Conservation (phyloP, 2,329 filamentous ascomycete genomes). For the Sclerotiophoma versabilis region DNA sequence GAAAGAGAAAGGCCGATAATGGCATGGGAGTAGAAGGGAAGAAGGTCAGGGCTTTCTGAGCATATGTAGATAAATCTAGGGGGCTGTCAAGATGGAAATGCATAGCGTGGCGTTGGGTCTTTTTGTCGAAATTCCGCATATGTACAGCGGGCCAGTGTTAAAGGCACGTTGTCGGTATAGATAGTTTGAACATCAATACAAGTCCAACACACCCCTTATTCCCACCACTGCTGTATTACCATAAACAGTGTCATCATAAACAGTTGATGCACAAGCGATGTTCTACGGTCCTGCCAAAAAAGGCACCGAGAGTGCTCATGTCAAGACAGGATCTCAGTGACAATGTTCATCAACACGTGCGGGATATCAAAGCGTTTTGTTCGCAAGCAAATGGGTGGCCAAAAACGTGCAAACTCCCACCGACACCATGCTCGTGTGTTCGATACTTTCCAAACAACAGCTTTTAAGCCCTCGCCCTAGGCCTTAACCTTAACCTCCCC, state of each 20-base stretch:
- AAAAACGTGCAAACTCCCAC: too few species aligned
- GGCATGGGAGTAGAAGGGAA: conserved; percentile 37
- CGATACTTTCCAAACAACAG: too few species aligned
- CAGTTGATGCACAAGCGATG: too few species aligned
- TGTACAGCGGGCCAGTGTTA: not conserved
- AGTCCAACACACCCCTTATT: not conserved
- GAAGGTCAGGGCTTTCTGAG: conserved; percentile 39
- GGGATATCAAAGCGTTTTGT: too few species aligned
- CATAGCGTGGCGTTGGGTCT: conserved; percentile 26
- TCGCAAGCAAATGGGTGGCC: too few species aligned
- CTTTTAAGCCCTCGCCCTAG: conserved; percentile 28
- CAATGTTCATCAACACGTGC: too few species aligned
- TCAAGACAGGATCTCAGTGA: too few species aligned
- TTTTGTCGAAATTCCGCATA: not conserved
- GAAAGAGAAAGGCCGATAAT: conserved; percentile 46
- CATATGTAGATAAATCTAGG: not conserved
- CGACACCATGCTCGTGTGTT: too few species aligned
- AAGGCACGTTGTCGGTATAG: not conserved
- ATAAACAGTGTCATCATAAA: too few species aligned
- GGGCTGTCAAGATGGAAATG: not conserved
- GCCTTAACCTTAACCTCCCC: conserved; percentile 28
- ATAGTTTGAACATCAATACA: not conserved
- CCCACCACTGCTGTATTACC: too few species aligned
- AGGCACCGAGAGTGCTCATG: too few species aligned
- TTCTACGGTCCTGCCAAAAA: too few species aligned